phyloP scores from a whole-genome alignment of 2,329 filamentous ascomycete species.

The Microdochium trichocladiopsis region DNA sequence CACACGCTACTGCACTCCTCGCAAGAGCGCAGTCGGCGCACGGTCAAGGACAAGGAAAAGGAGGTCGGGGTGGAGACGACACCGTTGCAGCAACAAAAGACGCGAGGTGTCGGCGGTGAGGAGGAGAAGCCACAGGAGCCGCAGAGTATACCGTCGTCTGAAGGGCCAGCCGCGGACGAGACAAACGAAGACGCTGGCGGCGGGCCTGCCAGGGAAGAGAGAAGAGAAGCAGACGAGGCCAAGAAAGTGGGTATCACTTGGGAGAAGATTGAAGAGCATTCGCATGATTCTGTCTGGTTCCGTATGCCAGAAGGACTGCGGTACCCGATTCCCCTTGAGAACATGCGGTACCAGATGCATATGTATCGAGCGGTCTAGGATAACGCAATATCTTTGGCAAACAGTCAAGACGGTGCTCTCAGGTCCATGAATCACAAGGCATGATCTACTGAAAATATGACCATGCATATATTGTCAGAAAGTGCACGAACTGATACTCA shows the following conservation, averaged over 20 bases:
- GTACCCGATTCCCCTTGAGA: conserved; percentile 83
- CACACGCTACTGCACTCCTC: conserved; percentile 56
- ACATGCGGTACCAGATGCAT: conserved; percentile 93
- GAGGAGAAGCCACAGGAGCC: background rate
- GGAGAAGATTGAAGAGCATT: conserved; percentile 57
- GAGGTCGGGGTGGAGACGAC: background rate
- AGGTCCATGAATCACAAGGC: background rate
- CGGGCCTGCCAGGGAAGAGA: conserved; percentile 22
- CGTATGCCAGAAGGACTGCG: conserved; percentile 58
- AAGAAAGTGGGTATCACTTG: conserved; percentile 40
- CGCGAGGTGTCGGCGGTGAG: background rate
- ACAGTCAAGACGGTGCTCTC: background rate
- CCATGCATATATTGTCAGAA: too few relatives aligned
- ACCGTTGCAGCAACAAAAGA: too few relatives aligned
- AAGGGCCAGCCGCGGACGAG: too few relatives aligned
- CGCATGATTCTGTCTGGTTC: conserved; percentile 80
- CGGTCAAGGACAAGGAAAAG: too few relatives aligned
- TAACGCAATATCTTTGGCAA: background rate
- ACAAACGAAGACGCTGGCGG: background rate
- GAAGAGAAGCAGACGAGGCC: conserved; percentile 13
- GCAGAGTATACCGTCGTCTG: background rate
- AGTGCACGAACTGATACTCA: too few relatives aligned
- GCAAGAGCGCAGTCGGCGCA: background rate
- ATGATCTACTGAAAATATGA: too few relatives aligned
- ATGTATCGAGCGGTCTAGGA: conserved; percentile 48